A percentile compares a stretch with the other conserved stretches of the same genome.
Evolutionary conservation across 768 basidiomycete genomes (phyloP).

Genomic region (Mycena capillaripes): DNA sequence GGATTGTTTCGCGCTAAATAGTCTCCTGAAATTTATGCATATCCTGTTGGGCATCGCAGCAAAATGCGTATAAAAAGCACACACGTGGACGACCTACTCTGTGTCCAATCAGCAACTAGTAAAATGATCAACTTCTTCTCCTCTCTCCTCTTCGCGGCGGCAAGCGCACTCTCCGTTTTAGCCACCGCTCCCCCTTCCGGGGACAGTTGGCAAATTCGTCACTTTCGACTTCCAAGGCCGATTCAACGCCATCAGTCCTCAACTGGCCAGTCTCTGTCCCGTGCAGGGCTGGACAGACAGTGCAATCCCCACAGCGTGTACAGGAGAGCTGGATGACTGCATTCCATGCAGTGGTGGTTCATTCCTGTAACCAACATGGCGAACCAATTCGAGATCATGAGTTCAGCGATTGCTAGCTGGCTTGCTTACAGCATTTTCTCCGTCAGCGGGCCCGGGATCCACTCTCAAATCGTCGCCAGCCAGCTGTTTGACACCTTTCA

Average conservation of each 20-base stretch:
- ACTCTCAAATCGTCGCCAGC: not conserved
- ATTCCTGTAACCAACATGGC: not conserved
- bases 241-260: not conserved
- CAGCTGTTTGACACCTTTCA: not conserved
- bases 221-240: not conserved
- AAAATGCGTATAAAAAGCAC: no score
- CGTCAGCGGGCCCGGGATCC: not conserved
- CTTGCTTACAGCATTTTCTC: not conserved
- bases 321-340: not conserved
- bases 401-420: not conserved
- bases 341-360: conserved; percentile 1
- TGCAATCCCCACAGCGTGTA: not conserved
- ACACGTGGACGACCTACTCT: no score
- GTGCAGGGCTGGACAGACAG: not conserved
- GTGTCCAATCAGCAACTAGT: no score
- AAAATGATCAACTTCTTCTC: no score
- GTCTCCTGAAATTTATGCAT: no score
- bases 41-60: no score
- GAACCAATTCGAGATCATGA: not conserved
- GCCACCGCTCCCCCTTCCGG: no score
- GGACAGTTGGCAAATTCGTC: not conserved
- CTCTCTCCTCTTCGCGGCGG: no score
- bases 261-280: not conserved
- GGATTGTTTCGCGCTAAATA: no score
- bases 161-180: no score